Evolutionary conservation across 2,329 filamentous ascomycete species (phyloP), one percentile per base, ranked within the genome.

Genomic region (Grosmannia huntii): DNA sequence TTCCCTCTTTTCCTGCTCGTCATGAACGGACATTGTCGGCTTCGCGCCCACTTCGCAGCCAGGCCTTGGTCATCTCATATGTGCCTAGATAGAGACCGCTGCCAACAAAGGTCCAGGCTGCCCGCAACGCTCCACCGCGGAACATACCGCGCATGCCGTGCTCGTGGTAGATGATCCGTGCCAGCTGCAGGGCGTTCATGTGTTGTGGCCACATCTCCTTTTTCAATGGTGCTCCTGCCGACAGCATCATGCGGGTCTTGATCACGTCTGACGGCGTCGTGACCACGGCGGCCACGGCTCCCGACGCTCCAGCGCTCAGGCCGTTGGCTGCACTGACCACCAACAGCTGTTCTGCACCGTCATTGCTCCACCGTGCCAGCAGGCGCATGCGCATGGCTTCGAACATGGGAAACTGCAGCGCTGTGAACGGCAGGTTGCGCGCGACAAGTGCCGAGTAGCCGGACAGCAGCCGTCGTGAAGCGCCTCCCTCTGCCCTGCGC

Each of bases 201-300:
- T 25, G 52, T 25, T 28, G 31, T 66, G 66, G 56, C 68, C 68
- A 67, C 9, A 66, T 65, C 53, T 48, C 53, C 64, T 67, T 25
- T 66, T 64, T 49, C 66, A 66, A 23, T 2, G 16, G 66, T 61
- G 36, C 53, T 3, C 23, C 31, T 11, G 33, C 31, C 33, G 79
- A 77, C 28, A 96, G 75, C 90, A 95, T 96, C 71, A 95, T 87
- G 55, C 89, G 75, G 62, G 90, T 95, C 75, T 96, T 95, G 27
- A 96, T 81, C 11, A 95, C 89, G 70, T 96, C 91, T 58, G 90
- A 83, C 0, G 91, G 91, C 55, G 90, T 95, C 1, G 90, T 96
- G n/a, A 94, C 69, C 11, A 88, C 79, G 0, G 90, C 87, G 0
- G 90, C 85, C 10, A 92, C 69, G 6, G 83, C 82, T 0, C 90